phyloP scores from a whole-genome alignment of 2,329 filamentous ascomycete species.

The Cyanodermella asteris region DNA sequence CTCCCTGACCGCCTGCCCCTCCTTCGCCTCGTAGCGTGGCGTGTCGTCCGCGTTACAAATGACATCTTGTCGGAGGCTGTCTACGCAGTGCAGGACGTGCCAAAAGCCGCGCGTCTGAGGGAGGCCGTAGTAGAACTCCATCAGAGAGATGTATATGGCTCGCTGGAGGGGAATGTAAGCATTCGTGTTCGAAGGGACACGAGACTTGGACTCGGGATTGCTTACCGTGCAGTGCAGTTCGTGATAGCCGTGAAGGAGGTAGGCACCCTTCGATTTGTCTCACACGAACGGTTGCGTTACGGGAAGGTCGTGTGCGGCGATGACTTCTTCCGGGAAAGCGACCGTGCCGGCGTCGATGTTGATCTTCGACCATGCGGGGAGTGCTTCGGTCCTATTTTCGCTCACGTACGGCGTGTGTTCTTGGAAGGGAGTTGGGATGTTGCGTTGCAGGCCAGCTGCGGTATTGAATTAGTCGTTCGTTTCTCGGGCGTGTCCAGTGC shows the following conservation, averaged over 20 bases:
- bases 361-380: too few species aligned
- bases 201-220: too few species aligned
- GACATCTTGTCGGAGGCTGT: conserved; percentile 11
- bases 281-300: conserved; percentile 2
- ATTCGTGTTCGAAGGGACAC: too few species aligned
- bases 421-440: too few species aligned
- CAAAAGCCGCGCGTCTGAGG: neutral
- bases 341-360: conserved; percentile 1
- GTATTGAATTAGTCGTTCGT: too few species aligned
- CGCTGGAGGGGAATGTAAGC: too few species aligned
- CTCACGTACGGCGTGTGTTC: too few species aligned
- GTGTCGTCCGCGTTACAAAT: conserved; percentile 14
- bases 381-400: too few species aligned
- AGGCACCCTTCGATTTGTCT: conserved; percentile 1
- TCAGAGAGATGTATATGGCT: too few species aligned
- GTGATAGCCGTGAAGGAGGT: conserved; percentile 3
- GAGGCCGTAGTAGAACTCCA: neutral
- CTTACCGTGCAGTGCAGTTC: conserved; percentile 3
- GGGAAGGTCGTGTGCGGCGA: conserved; percentile 1
- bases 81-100: conserved; percentile 11
- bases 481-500: too few species aligned
- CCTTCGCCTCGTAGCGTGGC: conserved; percentile 8
- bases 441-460: too few species aligned
- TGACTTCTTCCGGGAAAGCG: neutral
- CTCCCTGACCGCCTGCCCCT: too few species aligned